Evolutionary conservation across 1,284 basidiomycete genomes (phyloP), one percentile per base, ranked within the genome.

Genomic region (Trametes versicolor): DNA sequence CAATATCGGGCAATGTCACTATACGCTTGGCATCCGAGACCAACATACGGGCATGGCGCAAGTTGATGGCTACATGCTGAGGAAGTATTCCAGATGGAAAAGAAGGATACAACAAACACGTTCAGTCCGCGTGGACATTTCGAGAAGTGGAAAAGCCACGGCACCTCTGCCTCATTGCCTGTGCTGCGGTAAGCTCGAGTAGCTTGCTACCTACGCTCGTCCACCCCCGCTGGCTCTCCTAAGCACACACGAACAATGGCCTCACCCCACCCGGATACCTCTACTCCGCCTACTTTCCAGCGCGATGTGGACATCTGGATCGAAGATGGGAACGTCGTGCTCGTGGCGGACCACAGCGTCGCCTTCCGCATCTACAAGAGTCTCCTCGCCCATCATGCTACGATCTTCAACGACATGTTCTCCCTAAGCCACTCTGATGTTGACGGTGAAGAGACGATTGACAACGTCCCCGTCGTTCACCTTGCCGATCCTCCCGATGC

Each of bases 391-490:
- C 13, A 27, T 4, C 49, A 51, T 51, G 2, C 49, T 12, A 62
- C 25, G 12, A 8, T 41, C 25, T 62, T 62, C 45, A 19, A 27
- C 13, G 15, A 49, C 19, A 27, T 62, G 53, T 50, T 62, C 13
- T 12, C 21, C n/a, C 19, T 62, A 17, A 45, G 53, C 2, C 53
- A 21, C 21, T 37, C 47, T 6, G 23, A 19, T 8, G 27, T 10
- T 6, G 32, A 43, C 2, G 21, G 39, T 10, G 41, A 32, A 0
- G 59, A 48, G 17, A 51, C 39, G 63, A 19, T 60, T 17, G 58
- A 64, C 10, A 53, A 56, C 25, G 37, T 58, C 1, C 56, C 49
- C 15, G 34, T 57, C 25, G 48, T 64, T 29, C 23, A 60, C 58
- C 19, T 64, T 25, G 51, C 62, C n/a, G 32, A 27, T 17, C n/a